Base-by-base conservation (phyloP, 2,329 filamentous ascomycete species). In the Cercospora sp. region DNA sequence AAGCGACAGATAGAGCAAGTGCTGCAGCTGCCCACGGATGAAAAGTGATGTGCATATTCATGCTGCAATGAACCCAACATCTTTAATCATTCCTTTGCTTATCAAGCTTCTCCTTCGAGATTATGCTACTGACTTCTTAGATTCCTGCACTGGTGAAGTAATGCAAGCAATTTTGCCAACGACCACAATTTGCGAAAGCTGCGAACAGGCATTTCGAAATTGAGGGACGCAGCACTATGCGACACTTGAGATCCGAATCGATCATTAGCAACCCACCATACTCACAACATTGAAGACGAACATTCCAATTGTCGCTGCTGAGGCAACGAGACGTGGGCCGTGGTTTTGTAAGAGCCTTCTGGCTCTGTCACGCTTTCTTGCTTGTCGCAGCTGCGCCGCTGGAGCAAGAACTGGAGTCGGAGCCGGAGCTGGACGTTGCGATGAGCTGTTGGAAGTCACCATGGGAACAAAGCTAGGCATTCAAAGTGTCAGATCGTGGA, bases 221-320 rank as follows among this genome's bases (percentile, higher is more conserved):
- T 16, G 18, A 31, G 0, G 2, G 12, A 10, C 59, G 4, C 12
- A n/a, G 6, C 10, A 1, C 31, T 23, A 23, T 4, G 7, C 33
- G 8, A 60, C 33, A 42, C 10, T 5, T 13, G n/a, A 9, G 6
- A 2, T 60, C n/a, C 3, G 30, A 42, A 9, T 16, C n/a, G 7
- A 23, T 13, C 20, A 6, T 26, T 51, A 51, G 42, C 60, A 48
- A 20, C 48, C 48, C 10, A 23, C 26, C n/a, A 18, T 42, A 5
- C 45, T 63, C 8, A 55, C 42, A 8, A 63, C n/a, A 42, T 62
- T 62, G 60, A 62, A 51, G 12, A 36, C 42, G n/a, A 63, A 51
- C 45, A 63, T 63, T 33, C 26, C 40, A 1, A 63, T 63, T 2
- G 42, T 36, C 10, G 42, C 42, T 1, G 26, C 60, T 26, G 60